Evolutionary conservation across 1,284 basidiomycete genomes (phyloP).

Genomic region (Termitomyces sp.): DNA sequence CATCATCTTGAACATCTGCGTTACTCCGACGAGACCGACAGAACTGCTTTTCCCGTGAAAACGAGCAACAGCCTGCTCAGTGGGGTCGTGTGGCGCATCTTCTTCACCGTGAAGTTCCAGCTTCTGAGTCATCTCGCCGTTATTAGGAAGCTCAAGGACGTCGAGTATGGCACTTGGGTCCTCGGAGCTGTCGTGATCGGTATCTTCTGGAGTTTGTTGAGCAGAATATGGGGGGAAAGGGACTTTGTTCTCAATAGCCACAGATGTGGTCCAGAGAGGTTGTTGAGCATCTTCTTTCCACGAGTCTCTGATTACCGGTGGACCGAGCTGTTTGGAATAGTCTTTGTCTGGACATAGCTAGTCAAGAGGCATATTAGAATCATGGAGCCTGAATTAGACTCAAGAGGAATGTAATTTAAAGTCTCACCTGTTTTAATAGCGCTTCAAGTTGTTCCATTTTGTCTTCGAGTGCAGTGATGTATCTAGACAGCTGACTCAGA

Average conservation of each 20-base stretch:
- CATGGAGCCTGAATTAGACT: not conserved
- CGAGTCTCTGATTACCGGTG: slow-evolving; percentile 62
- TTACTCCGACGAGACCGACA: slow-evolving; percentile 48
- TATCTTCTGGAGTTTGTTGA: slow-evolving; percentile 5
- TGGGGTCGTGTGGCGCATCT: slow-evolving; percentile 10
- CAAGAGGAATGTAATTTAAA: not conserved
- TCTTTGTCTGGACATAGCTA: slow-evolving; percentile 69
- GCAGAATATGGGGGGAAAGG: not conserved
- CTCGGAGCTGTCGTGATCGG: slow-evolving; percentile 12
- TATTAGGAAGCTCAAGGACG: slow-evolving; percentile 24
- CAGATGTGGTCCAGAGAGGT: slow-evolving; percentile 3
- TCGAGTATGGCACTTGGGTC: slow-evolving; percentile 11
- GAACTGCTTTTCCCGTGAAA: slow-evolving; percentile 62
- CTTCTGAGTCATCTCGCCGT: slow-evolving; percentile 25
- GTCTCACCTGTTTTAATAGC: slow-evolving; percentile 55
- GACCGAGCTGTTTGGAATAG: slow-evolving; percentile 64
- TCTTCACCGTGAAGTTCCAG: slow-evolving; percentile 27
- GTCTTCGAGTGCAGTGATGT: slow-evolving; percentile 74
- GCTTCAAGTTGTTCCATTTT: slow-evolving; percentile 68
- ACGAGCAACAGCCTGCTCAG: slow-evolving; percentile 26
- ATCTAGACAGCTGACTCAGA: slow-evolving; percentile 38
- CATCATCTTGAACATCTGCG: slow-evolving; percentile 47
- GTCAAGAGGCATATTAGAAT: not conserved
- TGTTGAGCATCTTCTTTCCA: slow-evolving; percentile 45
- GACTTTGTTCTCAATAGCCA: not conserved